A percentile compares a stretch with the other conserved stretches of the same genome.
These are phyloP conservation scores for Carallia brachiata DNA, from an alignment of 345 rosid genomes.

Conservation along the genomic window DNA sequence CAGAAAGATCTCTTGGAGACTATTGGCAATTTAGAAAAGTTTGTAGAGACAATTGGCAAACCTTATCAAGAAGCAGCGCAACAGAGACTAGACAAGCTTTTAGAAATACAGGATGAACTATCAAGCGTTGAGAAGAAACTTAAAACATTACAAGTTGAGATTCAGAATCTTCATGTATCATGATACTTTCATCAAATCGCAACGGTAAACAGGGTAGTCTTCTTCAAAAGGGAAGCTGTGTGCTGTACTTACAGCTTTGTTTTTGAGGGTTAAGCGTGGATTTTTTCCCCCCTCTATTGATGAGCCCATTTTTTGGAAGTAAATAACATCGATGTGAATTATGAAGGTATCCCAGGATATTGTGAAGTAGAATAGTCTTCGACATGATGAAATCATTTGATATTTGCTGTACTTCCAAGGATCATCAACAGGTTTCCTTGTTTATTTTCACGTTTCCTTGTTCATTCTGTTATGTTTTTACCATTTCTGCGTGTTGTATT, in stretches of 20 bases:
- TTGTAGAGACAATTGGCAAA: constrained; percentile 54
- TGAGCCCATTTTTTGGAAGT: too few species aligned
- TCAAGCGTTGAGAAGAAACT: constrained; percentile 46
- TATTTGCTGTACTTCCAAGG: too few species aligned
- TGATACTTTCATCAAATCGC: constrained; percentile 2
- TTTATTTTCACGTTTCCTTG: too few species aligned
- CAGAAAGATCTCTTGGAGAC: constrained; percentile 69
- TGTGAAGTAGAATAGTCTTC: too few species aligned
- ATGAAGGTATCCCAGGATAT: too few species aligned
- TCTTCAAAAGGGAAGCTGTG: background rate
- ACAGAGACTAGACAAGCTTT: constrained; percentile 51
- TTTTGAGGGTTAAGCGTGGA: background rate
- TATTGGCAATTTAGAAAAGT: constrained; percentile 44
- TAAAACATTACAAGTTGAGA: constrained; percentile 56
- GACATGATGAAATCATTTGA: too few species aligned
- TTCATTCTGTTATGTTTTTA: too few species aligned
- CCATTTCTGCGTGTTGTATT: too few species aligned
- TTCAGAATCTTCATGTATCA: constrained; percentile 73
- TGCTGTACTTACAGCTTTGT: background rate
- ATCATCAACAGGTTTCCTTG: too few species aligned
- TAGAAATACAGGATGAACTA: constrained; percentile 50
- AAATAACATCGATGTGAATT: too few species aligned
- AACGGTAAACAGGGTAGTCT: background rate
- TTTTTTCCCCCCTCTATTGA: background rate
- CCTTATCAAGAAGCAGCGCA: constrained; percentile 82